Evolutionary conservation across 75 land plant species (phyloP).

Genomic region (Ceratopteris richardii): DNA sequence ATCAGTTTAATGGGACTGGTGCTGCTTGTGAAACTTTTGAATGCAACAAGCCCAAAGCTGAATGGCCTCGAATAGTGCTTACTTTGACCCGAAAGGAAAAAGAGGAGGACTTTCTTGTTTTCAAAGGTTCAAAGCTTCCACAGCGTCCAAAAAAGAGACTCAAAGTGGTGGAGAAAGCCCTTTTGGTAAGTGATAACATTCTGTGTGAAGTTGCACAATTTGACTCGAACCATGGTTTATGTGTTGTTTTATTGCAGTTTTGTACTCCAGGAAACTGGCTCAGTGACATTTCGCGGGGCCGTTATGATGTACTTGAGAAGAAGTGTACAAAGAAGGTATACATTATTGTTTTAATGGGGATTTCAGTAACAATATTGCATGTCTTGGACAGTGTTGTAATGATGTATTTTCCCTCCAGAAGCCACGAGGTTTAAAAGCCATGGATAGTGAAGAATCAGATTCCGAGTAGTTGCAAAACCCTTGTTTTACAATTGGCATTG

Average conservation of each 20-base stretch:
- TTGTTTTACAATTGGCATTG: no score
- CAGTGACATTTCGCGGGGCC: slow-evolving; percentile 39
- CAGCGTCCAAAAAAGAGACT: slow-evolving; percentile 46
- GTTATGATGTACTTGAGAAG: slow-evolving; percentile 62
- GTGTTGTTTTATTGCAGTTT: slow-evolving; percentile 35
- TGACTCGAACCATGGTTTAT: no score
- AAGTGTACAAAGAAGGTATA: slow-evolving; percentile 59
- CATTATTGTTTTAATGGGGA: not conserved
- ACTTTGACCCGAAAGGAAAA: slow-evolving; percentile 47
- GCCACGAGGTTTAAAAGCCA: slow-evolving; percentile 37
- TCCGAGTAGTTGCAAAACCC: slow-evolving; percentile 34
- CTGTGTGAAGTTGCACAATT: no score
- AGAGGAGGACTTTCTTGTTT: slow-evolving; percentile 42
- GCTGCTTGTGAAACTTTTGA: slow-evolving; percentile 15
- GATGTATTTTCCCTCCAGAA: slow-evolving; percentile 16
- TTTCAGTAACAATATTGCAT: not conserved
- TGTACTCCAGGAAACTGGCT: slow-evolving; percentile 67
- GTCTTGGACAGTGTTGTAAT: not conserved
- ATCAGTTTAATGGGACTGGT: not conserved
- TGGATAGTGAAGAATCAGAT: slow-evolving; percentile 46
- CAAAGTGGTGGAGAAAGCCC: slow-evolving; percentile 34
- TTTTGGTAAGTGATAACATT: slow-evolving; percentile 30
- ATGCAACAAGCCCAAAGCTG: slow-evolving; percentile 27
- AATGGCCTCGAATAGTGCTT: slow-evolving; percentile 42
- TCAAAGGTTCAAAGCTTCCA: slow-evolving; percentile 51